phyloP scores from a whole-genome alignment of 371 early-diverging fungal genomes.

The Sporodiniella umbellata region DNA sequence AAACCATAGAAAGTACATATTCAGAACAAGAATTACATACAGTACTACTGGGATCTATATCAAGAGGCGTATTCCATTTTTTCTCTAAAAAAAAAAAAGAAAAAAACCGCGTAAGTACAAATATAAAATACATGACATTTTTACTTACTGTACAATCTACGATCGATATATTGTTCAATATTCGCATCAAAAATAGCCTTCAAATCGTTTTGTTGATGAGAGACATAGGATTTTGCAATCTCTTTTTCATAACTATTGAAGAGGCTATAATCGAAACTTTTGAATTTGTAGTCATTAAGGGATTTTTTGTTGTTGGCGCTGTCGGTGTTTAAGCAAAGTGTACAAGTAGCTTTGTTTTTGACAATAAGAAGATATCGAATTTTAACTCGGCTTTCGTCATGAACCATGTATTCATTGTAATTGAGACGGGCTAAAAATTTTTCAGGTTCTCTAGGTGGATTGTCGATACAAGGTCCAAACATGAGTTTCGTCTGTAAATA shows the following conservation, averaged over 20 bases:
- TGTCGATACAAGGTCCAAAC: conserved; percentile 34
- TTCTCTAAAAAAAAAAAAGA: conserved; percentile 11
- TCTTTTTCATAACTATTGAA: conserved; percentile 28
- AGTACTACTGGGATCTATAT: conserved; percentile 21
- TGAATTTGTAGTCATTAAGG: conserved; percentile 16
- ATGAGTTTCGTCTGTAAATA: conserved; percentile 29
- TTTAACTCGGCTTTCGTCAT: conserved; percentile 47
- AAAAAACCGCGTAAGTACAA: not conserved
- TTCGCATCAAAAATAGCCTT: conserved; percentile 25
- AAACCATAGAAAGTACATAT: conserved; percentile 22
- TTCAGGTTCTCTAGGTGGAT: not conserved
- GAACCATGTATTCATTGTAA: conserved; percentile 60
- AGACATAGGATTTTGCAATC: conserved; percentile 21
- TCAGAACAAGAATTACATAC: conserved; percentile 38
- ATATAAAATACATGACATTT: not conserved
- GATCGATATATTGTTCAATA: conserved; percentile 15
- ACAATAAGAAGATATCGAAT: conserved; percentile 53
- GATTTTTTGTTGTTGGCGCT: conserved; percentile 10
- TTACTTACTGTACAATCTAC: conserved; percentile 33
- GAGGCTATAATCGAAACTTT: not conserved
- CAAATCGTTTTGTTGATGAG: conserved; percentile 8
- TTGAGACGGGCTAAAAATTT: conserved; percentile 10
- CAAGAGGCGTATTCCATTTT: conserved; percentile 33
- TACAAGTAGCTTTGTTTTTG: conserved; percentile 37
- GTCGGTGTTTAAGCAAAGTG: conserved; percentile 24